Conservation (phyloP, 2,329 filamentous ascomycete species). For the Drechslerella coelobrocha region DNA sequence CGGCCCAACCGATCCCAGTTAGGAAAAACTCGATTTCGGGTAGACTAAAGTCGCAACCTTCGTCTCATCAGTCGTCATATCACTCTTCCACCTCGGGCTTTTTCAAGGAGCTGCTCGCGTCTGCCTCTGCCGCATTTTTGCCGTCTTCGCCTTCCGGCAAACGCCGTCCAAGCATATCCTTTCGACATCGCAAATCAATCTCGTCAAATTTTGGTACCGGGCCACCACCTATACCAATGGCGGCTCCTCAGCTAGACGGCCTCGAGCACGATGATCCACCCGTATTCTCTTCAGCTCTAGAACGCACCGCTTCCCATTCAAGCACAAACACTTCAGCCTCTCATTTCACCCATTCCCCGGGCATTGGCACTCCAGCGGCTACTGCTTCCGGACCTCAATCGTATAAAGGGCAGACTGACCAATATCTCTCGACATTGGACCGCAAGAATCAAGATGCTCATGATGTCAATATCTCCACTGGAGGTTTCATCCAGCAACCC, state of each 20-base stretch:
- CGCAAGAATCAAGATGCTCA: slow-evolving; percentile 9
- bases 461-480: slow-evolving; percentile 32
- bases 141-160: slow-evolving; percentile 42
- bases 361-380: slow-evolving; percentile 39
- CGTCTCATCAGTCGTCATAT: slow-evolving; percentile 40
- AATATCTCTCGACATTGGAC: slow-evolving; percentile 10
- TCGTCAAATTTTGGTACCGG: slow-evolving; percentile 43
- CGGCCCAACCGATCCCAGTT: slow-evolving; percentile 22
- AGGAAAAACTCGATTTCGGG: slow-evolving; percentile 40
- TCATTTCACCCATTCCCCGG: slow-evolving; percentile 47
- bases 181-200: slow-evolving; percentile 42
- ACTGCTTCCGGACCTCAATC: slow-evolving; percentile 45
- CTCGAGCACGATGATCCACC: slow-evolving; percentile 28
- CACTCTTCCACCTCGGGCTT: slow-evolving; percentile 47
- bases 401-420: slow-evolving; percentile 32
- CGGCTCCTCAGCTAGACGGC: slow-evolving; percentile 23
- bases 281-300: slow-evolving; percentile 30
- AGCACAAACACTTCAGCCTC: slow-evolving; percentile 49
- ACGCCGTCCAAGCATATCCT: slow-evolving; percentile 45
- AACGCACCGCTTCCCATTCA: slow-evolving; percentile 44
- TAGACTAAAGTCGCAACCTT: slow-evolving; percentile 30
- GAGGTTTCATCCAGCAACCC: slow-evolving; percentile 48
- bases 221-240: slow-evolving; percentile 33
- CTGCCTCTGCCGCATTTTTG: slow-evolving; percentile 40
- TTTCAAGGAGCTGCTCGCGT: slow-evolving; percentile 50